Conservation (phyloP, 129 eudicot species). For the Solidago caesia region DNA sequence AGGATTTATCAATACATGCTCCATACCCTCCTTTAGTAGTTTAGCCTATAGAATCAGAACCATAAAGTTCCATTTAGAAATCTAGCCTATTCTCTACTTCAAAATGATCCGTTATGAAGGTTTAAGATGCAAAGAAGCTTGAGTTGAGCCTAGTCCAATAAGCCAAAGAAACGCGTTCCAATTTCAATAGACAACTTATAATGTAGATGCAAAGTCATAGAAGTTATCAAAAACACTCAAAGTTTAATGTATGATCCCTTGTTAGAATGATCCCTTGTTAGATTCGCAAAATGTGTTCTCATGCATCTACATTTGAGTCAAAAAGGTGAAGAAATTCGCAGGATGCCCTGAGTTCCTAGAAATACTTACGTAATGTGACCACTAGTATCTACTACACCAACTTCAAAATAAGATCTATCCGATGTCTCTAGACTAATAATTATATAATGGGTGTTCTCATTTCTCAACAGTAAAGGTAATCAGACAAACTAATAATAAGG, state of each 20-base stretch:
- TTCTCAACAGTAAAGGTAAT: conserved; percentile 10
- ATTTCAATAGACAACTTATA: conserved; percentile 1
- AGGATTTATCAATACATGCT: conserved; percentile 4
- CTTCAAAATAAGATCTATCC: background rate
- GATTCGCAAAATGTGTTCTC: background rate
- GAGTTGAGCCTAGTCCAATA: background rate
- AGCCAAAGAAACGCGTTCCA: background rate
- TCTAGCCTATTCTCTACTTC: conserved; percentile 4
- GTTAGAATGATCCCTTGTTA: too few species aligned
- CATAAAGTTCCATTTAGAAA: conserved; percentile 7
- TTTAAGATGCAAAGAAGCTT: conserved; percentile 10
- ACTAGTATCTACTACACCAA: background rate
- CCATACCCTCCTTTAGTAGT: conserved; percentile 10
- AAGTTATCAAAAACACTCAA: background rate
- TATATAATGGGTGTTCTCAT: background rate
- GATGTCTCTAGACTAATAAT: conserved; percentile 6
- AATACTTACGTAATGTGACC: background rate
- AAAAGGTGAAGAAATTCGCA: background rate
- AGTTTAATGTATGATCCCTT: background rate
- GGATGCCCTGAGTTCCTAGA: conserved; percentile 13
- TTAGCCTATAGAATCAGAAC: background rate
- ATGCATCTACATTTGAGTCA: background rate
- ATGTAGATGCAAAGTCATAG: background rate
- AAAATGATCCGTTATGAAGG: background rate
- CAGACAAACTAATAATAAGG: background rate